A percentile compares a stretch with the other conserved stretches of the same genome.
phyloP scores from a whole-genome alignment of 345 rosid species.

The Erodium maritimum region DNA sequence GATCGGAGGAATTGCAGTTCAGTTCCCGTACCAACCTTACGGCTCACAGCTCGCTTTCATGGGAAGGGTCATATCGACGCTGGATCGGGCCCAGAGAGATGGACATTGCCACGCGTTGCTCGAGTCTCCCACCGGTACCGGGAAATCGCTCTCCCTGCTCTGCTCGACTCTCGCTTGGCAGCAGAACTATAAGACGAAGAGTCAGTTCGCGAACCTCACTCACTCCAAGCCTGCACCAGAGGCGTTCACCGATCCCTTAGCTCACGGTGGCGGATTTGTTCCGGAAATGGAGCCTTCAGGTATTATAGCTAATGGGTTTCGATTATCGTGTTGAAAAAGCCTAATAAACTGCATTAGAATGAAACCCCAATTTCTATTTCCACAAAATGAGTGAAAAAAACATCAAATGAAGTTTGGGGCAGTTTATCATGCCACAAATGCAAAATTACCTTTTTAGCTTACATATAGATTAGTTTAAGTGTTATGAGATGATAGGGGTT shows the following conservation, averaged over 20 bases:
- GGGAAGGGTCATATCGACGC: constrained; percentile 84
- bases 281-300: constrained; percentile 73
- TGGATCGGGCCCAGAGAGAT: constrained; percentile 76
- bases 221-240: constrained; percentile 53
- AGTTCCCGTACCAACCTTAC: constrained; percentile 88
- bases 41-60: constrained; percentile 93
- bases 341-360: too few species aligned
- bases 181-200: constrained; percentile 34
- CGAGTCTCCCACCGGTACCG: constrained; percentile 96
- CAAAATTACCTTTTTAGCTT: too few species aligned
- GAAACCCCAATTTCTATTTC: not conserved
- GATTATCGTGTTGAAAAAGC: not conserved
- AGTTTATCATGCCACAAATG: not conserved
- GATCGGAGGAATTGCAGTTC: constrained; percentile 68
- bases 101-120: constrained; percentile 86
- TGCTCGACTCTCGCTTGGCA: constrained; percentile 96
- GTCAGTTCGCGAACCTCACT: constrained; percentile 23
- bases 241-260: constrained; percentile 66
- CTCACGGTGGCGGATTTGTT: constrained; percentile 77
- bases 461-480: not conserved
- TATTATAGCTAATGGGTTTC: constrained; percentile 12
- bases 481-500: not conserved
- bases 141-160: constrained; percentile 90
- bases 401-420: not conserved
- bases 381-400: not conserved